Evolutionary conservation across 352 stramenopile genomes (phyloP).

Genomic region (Pythium scleroteichum): DNA sequence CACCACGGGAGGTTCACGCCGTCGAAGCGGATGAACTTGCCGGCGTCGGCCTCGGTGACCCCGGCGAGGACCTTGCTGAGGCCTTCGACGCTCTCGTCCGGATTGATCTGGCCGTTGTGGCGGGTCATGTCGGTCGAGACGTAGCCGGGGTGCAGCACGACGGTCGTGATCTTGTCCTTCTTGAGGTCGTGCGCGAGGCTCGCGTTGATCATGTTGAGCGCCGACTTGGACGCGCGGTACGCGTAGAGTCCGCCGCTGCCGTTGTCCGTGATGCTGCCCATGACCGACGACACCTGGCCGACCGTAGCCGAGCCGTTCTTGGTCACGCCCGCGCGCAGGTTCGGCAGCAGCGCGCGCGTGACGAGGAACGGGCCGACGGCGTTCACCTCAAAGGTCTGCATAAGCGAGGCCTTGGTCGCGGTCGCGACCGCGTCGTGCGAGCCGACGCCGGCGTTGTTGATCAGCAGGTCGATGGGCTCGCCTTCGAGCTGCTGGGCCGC

Average conservation of each 20-base stretch:
- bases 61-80: conserved; percentile 53
- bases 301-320: conserved; percentile 44
- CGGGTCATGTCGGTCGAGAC: conserved; percentile 60
- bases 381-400: conserved; percentile 79
- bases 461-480: conserved; percentile 58
- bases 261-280: conserved; percentile 67
- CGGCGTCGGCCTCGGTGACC: conserved; percentile 47
- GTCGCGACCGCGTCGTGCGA: conserved; percentile 29
- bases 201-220: conserved; percentile 78
- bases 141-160: conserved; percentile 66
- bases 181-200: conserved; percentile 57
- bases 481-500: conserved; percentile 41
- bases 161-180: conserved; percentile 51
- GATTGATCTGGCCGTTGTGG: conserved; percentile 40
- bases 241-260: conserved; percentile 60
- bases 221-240: conserved; percentile 80
- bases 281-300: conserved; percentile 56
- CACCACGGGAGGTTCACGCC: conserved; percentile 49
- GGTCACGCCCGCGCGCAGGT: conserved; percentile 43
- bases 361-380: conserved; percentile 63
- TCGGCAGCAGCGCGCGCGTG: conserved; percentile 58
- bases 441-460: conserved; percentile 72
- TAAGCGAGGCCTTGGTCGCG: conserved; percentile 53
- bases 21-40: conserved; percentile 50
- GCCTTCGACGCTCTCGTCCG: conserved; percentile 46